phyloP scores from a whole-genome alignment of 768 basidiomycete species.

The Coprinopsis cinerea region DNA sequence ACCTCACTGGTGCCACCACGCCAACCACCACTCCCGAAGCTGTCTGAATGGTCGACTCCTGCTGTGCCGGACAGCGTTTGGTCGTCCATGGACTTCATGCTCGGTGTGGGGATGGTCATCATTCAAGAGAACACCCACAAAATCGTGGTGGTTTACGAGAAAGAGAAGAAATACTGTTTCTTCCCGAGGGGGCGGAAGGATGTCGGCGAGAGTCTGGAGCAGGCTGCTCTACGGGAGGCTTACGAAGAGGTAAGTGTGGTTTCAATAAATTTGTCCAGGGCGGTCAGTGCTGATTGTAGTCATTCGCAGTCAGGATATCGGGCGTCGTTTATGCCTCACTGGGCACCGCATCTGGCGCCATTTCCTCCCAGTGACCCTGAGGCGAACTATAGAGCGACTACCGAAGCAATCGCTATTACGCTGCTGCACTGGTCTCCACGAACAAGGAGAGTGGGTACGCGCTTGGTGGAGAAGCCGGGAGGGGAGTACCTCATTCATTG shows the following conservation, averaged over 20 bases:
- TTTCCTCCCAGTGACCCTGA: slow-evolving; percentile 21
- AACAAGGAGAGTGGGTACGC: slow-evolving; percentile 3
- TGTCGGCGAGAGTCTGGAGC: slow-evolving; percentile 54
- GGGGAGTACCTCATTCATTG: slow-evolving; percentile 52
- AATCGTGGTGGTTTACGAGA: slow-evolving; percentile 47
- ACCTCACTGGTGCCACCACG: background rate
- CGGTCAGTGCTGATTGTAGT: background rate
- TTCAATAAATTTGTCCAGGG: background rate
- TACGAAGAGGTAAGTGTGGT: slow-evolving; percentile 53
- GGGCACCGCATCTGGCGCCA: slow-evolving; percentile 37
- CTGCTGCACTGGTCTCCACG: slow-evolving; percentile 23
- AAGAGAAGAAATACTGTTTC: slow-evolving; percentile 39
- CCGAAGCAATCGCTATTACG: slow-evolving; percentile 42
- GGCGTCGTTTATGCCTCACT: slow-evolving; percentile 40
- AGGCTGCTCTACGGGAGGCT: slow-evolving; percentile 55
- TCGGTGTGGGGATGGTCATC: slow-evolving; percentile 59
- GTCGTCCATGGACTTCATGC: slow-evolving; percentile 46
- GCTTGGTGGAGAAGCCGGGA: slow-evolving; percentile 16
- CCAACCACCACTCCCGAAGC: slow-evolving; percentile 4
- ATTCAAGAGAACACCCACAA: slow-evolving; percentile 52
- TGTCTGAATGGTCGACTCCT: slow-evolving; percentile 36
- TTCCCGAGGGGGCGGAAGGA: slow-evolving; percentile 65
- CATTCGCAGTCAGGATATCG: slow-evolving; percentile 42
- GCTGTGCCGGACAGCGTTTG: slow-evolving; percentile 40
- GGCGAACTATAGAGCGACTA: slow-evolving; percentile 10